These are phyloP conservation scores for Penicillium sp. DNA, from an alignment of 2,329 filamentous ascomycete species.

Conservation along the genomic window DNA sequence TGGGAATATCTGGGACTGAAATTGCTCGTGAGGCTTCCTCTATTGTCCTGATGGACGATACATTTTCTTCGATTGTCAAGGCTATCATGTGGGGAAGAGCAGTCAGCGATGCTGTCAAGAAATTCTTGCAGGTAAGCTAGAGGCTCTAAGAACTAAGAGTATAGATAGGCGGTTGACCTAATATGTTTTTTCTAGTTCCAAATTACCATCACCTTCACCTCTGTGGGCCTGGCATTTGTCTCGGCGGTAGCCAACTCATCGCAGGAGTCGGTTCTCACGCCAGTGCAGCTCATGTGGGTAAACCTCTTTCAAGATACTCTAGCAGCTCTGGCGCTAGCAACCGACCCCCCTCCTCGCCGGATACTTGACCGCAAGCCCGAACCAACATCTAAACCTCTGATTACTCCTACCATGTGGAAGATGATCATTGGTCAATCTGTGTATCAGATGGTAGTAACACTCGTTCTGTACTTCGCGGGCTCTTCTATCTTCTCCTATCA, in stretches of 20 bases:
- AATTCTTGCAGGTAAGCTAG: slow-evolving; percentile 50
- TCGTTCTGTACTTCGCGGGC: slow-evolving; percentile 56
- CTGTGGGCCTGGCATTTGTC: slow-evolving; percentile 60
- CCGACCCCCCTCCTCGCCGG: slow-evolving; percentile 55
- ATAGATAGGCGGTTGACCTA: background rate
- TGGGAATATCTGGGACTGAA: slow-evolving; percentile 60
- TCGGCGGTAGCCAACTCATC: slow-evolving; percentile 55
- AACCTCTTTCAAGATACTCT: slow-evolving; percentile 67
- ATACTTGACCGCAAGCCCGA: slow-evolving; percentile 52
- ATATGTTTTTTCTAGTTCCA: slow-evolving; percentile 34
- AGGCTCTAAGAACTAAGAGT: slow-evolving; percentile 40
- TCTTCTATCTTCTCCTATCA: slow-evolving; percentile 53
- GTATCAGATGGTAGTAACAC: slow-evolving; percentile 36
- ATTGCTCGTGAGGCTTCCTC: slow-evolving; percentile 60
- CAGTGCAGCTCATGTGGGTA: slow-evolving; percentile 64
- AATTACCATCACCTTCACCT: slow-evolving; percentile 65
- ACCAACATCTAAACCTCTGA: slow-evolving; percentile 39
- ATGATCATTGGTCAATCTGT: slow-evolving; percentile 41
- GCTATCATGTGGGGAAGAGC: slow-evolving; percentile 59
- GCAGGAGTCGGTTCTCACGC: slow-evolving; percentile 58
- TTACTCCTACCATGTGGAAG: slow-evolving; percentile 43
- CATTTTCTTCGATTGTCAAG: slow-evolving; percentile 59
- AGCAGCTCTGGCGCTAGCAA: slow-evolving; percentile 60
- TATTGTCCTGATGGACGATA: slow-evolving; percentile 52
- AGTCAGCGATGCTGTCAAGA: slow-evolving; percentile 59